phyloP scores from a whole-genome alignment of 2,329 filamentous ascomycete genomes.

The Aureobasidium lini region DNA sequence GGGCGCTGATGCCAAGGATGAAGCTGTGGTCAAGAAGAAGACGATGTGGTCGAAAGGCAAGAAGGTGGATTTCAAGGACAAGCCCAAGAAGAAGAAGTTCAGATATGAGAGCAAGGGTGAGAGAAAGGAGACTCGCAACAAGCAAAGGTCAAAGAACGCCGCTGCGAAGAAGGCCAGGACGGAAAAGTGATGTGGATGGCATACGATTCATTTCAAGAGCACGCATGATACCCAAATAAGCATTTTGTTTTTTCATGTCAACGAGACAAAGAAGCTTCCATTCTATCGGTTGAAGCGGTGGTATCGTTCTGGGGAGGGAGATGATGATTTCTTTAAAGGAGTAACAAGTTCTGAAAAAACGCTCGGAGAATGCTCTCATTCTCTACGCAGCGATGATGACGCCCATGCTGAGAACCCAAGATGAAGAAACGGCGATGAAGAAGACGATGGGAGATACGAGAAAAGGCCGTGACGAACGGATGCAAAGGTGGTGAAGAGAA shows the following conservation, averaged over 20 bases:
- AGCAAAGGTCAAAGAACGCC: slow-evolving; percentile 62
- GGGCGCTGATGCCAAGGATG: slow-evolving; percentile 7
- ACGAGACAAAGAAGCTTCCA: background rate
- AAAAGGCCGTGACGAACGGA: slow-evolving; percentile 4
- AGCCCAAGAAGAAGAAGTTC: slow-evolving; percentile 79
- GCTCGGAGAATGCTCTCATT: slow-evolving; percentile 13
- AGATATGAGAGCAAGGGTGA: slow-evolving; percentile 86
- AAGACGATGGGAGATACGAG: slow-evolving; percentile 4
- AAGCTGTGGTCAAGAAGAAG: slow-evolving; percentile 17
- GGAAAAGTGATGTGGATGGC: slow-evolving; percentile 26
- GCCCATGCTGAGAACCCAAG: slow-evolving; percentile 12
- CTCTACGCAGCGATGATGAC: slow-evolving; percentile 14
- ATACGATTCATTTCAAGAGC: background rate
- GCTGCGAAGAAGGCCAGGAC: slow-evolving; percentile 56
- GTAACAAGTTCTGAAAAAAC: slow-evolving; percentile 9
- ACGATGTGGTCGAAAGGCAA: slow-evolving; percentile 36
- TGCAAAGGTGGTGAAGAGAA: background rate
- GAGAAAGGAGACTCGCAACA: slow-evolving; percentile 53
- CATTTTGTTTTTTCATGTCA: slow-evolving; percentile 7
- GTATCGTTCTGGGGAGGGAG: slow-evolving; percentile 5
- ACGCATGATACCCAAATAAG: slow-evolving; percentile 11
- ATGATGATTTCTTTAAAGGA: slow-evolving; percentile 3
- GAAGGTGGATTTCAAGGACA: slow-evolving; percentile 44
- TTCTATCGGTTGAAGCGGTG: background rate
- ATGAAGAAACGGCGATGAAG: slow-evolving; percentile 4